Base-by-base conservation (phyloP, 2,329 filamentous ascomycete genomes). In the Aciculosporium take region DNA sequence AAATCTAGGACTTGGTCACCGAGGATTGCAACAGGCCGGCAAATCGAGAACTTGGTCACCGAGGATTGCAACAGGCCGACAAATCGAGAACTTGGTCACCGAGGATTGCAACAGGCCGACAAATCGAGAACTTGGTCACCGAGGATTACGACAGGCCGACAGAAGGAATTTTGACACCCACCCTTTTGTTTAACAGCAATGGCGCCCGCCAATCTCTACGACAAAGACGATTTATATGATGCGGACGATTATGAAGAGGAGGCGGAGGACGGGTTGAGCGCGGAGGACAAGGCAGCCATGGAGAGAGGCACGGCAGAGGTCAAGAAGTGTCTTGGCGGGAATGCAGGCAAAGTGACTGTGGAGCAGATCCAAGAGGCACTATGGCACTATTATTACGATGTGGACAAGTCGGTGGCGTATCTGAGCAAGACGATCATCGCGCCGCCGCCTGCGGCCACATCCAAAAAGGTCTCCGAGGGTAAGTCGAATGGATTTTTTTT, bases 361-460 rank as follows among this genome's bases (percentile, higher is more conserved):
- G 59, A 55, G 29, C 81, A 94, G 55, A 89, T 95, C 47, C 78
- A 94, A 57, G 89, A 96, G 46, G 75, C 88, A 0, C 63, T 98
- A 13, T 96, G 87, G 86, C 78, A 98, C 61, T 95, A 95, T 61
- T 96, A 89, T 59, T 96, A 88, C 57, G 88, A 98, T 53, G 70
- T 94, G 24, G 81, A 79, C 43, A 94, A 94, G 61, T 78, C 85
- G 1, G 81, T 93, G 29, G 70, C 74, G 43, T 95, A 93, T 55
- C 62, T 98, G 44, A 74, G 78, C 47, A 82, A 79, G 69, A 79
- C 68, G 25, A 74, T 66, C 48, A 64, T 75, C 49, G 60, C 64
- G 7, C 37, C 44, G 34, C 55, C 64, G 8, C 41, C 49, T 1
- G 49, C 49, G 39, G 51, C 61, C 46, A 50, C 61, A 20, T 52